Base-by-base conservation (phyloP, 371 early-diverging fungal species). In the Lichtheimia corymbifera region DNA sequence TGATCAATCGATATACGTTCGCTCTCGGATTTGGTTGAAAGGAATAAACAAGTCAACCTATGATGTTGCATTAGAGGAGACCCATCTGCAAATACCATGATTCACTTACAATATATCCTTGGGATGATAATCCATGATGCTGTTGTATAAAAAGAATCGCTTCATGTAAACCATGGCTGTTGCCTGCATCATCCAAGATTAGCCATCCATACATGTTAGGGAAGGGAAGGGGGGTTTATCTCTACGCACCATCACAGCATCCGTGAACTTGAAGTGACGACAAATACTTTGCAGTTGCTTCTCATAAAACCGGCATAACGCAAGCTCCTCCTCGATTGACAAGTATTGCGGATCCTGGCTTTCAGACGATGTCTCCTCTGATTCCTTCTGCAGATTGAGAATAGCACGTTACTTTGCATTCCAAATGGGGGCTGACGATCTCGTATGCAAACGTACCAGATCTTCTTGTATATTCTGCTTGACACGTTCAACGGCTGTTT, bases 81-180 rank as follows among this genome's bases (percentile, higher is more conserved):
- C 40, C 47, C 27, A 22, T 15, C 4, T 30, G 12, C n/a, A 2
- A 28, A 18, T 11, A 22, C 42, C 12, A 17, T n/a, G 13, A 28
- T 24, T 24, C 7, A 28, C 61, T 66, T 80, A 88, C 92, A 93
- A 81, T 52, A 94, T 86, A 59, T 86, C 83, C 62, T 92, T 93
- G 12, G 93, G 93, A 60, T 90, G 92, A 67, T 95, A 92, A 63
- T 96, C 94, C 89, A 97, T 92, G 13, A 91, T 83, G 2, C 91
- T 87, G 61, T 94, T 92, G 66, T 82, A 76, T 35, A 97, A 73
- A 72, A 89, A 95, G 79, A 94, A 97, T 12, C 97, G 90, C 68
- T 94, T 95, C 86, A 94, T 91, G 57, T 89, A 94, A 17, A 86
- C 84, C n/a, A 95, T 82, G 0, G 95, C 91, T 1, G 96, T 94